phyloP scores from a whole-genome alignment of 176 grass and related monocot genomes.

The Chrysopogon serrulatus region DNA sequence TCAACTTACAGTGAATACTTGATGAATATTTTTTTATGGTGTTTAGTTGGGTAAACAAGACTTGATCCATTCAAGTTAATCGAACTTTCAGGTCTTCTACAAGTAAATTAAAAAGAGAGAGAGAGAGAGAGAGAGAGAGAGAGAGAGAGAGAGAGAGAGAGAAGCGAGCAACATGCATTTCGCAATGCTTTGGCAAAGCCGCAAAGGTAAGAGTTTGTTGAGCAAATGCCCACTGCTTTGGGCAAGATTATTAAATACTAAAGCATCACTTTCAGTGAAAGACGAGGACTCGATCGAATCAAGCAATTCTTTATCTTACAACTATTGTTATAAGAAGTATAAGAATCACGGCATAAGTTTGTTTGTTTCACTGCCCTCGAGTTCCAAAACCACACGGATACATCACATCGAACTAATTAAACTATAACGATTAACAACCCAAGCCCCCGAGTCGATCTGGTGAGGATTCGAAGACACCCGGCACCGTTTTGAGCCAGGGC shows the following conservation, averaged over 20 bases:
- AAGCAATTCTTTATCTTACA: background rate
- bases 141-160: too few species aligned
- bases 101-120: too few species aligned
- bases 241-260: background rate
- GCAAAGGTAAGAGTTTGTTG: background rate
- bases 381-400: background rate
- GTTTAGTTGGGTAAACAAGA: background rate
- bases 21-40: background rate
- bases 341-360: background rate
- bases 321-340: background rate
- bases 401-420: background rate
- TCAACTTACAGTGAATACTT: background rate
- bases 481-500: background rate
- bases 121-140: too few species aligned
- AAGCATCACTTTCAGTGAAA: background rate
- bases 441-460: background rate
- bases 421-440: background rate
- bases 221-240: background rate
- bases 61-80: background rate
- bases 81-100: background rate
- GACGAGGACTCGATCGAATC: background rate
- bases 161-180: background rate
- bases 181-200: background rate
- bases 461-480: background rate
- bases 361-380: background rate